Evolutionary conservation across 768 basidiomycete genomes (phyloP), one percentile per base, ranked within the genome.

Genomic region (Russula abietina): DNA sequence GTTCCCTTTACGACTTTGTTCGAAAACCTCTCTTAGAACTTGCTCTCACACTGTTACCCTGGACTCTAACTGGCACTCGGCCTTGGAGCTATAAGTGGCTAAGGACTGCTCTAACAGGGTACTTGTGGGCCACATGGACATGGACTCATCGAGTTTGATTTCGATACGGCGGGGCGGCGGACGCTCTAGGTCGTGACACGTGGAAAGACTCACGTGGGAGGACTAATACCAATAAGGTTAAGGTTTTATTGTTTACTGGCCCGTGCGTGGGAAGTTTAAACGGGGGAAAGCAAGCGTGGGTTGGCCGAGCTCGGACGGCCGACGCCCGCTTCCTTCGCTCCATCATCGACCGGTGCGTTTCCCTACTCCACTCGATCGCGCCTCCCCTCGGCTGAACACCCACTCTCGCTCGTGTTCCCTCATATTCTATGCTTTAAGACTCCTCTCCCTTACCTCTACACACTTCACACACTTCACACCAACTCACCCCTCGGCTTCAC

Each of bases 361-460:
- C 58, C 63, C 54, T 64, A 32, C 62, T 64, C 64, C 64, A 67
- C 66, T 66, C 64, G 67, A 67, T 67, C 67, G 67, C 61, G 52
- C 38, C 60, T 59, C 65, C 65, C 79, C 72, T 75, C 78, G 77
- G 66, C 72, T 70, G 66, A 73, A 75, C 68, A 41, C 52, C 66
- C 62, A 68, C 69, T 72, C 24, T 70, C 74, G 66, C 72, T 70
- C 68, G 64, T 62, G 66, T 65, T 71, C 22, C 69, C 72, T 67
- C 71, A 70, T 67, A 65, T 67, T 56, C 61, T 67, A 57, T 67
- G 65, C 58, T 67, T 17, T 62, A 60, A 68, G 54, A 36, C 61
- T 26, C 28, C 43, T 54, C 16, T 26, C 56, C 19, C 50, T 54
- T 38, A 2, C 41, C n/a, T 22, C 30, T 17, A 45, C 30, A 54